phyloP scores from a whole-genome alignment of 495 filamentous ascomycete genomes.

The Neurospora terricola region DNA sequence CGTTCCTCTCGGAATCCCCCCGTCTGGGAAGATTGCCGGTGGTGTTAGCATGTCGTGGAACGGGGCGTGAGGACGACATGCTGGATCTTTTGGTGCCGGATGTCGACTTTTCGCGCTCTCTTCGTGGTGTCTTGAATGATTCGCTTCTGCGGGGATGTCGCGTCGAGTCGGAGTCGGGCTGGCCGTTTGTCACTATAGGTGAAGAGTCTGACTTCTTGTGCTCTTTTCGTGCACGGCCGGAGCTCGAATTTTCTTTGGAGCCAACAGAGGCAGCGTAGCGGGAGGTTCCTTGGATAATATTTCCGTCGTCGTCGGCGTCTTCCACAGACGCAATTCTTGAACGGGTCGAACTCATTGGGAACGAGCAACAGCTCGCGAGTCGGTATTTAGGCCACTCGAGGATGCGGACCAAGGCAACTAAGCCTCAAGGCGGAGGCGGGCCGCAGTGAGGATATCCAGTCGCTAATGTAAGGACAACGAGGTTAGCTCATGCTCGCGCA shows the following conservation, averaged over 20 bases:
- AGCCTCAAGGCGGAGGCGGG: constrained; percentile 20
- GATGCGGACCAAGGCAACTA: constrained; percentile 12
- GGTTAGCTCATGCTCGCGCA: neutral
- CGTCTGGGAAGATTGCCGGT: constrained; percentile 9
- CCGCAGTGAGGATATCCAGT: constrained; percentile 10
- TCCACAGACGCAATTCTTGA: constrained; percentile 34
- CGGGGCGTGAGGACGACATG: constrained; percentile 17
- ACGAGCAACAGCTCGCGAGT: constrained; percentile 14
- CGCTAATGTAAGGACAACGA: neutral
- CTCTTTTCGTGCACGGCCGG: constrained; percentile 30
- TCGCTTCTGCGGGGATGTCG: constrained; percentile 19
- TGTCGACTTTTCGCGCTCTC: constrained; percentile 20
- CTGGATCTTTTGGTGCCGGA: constrained; percentile 15
- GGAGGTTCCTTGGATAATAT: constrained; percentile 27
- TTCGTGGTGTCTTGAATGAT: constrained; percentile 20
- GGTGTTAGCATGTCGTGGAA: constrained; percentile 21
- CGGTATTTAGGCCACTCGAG: constrained; percentile 4
- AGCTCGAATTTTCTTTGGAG: constrained; percentile 37
- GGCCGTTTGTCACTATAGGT: constrained; percentile 19
- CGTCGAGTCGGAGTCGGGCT: constrained; percentile 37
- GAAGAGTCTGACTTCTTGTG: constrained; percentile 23
- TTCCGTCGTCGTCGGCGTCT: constrained; percentile 38
- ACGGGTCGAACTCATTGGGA: constrained; percentile 16
- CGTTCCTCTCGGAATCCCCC: neutral
- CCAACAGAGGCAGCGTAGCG: constrained; percentile 27